Evolutionary conservation across 1,139 yeast species (phyloP), one percentile per base, ranked within the genome.

Genomic region (Pichia terricola): DNA sequence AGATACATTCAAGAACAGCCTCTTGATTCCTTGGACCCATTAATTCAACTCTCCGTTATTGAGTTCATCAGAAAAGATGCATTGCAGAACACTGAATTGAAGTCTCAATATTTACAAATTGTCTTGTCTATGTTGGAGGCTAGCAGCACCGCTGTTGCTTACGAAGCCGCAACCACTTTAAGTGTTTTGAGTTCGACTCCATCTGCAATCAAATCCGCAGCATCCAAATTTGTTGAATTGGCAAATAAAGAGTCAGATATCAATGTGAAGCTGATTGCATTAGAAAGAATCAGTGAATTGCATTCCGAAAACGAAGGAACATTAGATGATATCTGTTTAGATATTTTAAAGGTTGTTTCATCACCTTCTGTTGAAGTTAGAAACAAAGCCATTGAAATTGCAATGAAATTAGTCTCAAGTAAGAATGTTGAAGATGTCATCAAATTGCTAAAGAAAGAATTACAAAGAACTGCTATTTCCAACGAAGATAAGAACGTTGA

Each of bases 401-500:
- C 95, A 25, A 71, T 91, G 58, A 76, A 79, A 53, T 75, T 94
- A 63, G 81, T 89, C 42, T 73, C 94, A 40, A 77, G 83, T 54
- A 84, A 95, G 69, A 91, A 89, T 57, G 96, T 89, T 40, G 96
- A 89, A 58, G 96, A 88, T 59, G 95, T 91, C 35, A 85, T 91
- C 51, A 85, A 87, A 60, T 74, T 89, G 53, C 77, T 94, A 65
- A 91, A 87, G 69, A 91, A 87, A 61, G 99, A 94, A 65, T 75
- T 94, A 48, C 82, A 83, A 57, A 78, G 77, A 55, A 80, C 96
- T 3, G 69, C 79, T 38, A 69, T 73, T 40, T 75, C 82, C 38
- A 81, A 79, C 53, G 84, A 81, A 53, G 96, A 89, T 54, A 82
- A 83, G 63, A 73, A 81, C 49, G 68, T 81, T 40, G 96, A 88